Evolutionary conservation across 2,329 filamentous ascomycete genomes (phyloP), one percentile per base, ranked within the genome.

Genomic region (Epichloe sylvatica): DNA sequence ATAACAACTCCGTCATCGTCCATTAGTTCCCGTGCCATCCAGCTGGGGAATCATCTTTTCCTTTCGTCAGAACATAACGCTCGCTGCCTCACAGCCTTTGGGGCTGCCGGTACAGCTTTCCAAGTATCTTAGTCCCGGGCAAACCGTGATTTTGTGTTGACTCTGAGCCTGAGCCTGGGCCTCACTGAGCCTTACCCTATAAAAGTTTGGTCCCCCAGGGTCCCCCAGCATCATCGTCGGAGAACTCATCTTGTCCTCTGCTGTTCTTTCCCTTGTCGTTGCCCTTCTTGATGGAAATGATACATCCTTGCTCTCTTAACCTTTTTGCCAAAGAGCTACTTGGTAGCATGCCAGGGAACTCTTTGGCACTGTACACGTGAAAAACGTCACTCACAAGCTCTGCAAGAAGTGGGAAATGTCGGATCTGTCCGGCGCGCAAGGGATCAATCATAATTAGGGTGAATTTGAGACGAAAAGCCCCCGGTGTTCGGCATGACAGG

Each of bases 231-330:
- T 17, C 55, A 5, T 56, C 53, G 7, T 57, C 56, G 11, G 56
- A 55, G 13, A 52, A 15, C 12, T 54, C 55, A n/a, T 51, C 54
- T 25, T 49, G 50, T 12, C 25, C 47, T 23, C 51, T 52, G 8
- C 47, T 37, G 36, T 51, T 52, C 36, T 53, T 55, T 1, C 68
- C 69, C 64, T 78, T 81, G 52, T 88, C 83, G 56, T 86, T 89
- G 13, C 86, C 86, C 62, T 91, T 92, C 69, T 91, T 91, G 54
- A 91, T 86, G 36, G 86, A 86, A 53, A 92, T 89, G 46, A 88
- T 80, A 59, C 86, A 86, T 4, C 86, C 86, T 66, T 91, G 86
- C 58, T 84, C 74, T 63, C 87, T 86, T 51, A 92, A 69, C 34
- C 77, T 73, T 62, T 85, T 85, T 1, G 86, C 86, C 37, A 92